Percentiles rank a stretch among this genome's conserved stretches.
Evolutionary conservation across 306 rosid genomes (phyloP).

Genomic region (Corylus avellana): DNA sequence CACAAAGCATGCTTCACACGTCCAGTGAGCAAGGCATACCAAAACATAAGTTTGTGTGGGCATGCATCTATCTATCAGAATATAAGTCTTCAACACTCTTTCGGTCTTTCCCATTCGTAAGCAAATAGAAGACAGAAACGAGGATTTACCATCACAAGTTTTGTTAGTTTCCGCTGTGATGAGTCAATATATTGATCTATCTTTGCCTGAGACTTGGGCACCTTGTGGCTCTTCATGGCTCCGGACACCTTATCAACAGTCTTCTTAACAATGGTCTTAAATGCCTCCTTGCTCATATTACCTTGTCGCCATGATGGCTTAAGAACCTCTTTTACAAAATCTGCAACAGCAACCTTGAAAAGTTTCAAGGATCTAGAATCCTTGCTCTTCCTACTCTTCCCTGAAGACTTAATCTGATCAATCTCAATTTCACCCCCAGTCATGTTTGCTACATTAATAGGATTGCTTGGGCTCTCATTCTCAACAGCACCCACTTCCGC

Average conservation of each 20-base stretch:
- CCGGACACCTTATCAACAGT: constrained; percentile 98
- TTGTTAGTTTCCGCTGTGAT: constrained; percentile 86
- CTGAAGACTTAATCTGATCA: constrained; percentile 71
- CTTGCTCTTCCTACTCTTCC: constrained; percentile 72
- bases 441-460: constrained; percentile 41
- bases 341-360: constrained; percentile 86
- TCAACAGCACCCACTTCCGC: constrained; percentile 85
- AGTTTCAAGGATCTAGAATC: constrained; percentile 82
- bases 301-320: constrained; percentile 99
- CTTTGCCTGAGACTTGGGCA: constrained; percentile 89
- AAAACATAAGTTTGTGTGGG: constrained; percentile 12
- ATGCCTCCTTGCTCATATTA: constrained; percentile 98
- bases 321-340: constrained; percentile 88
- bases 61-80: not conserved
- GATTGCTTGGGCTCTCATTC: constrained; percentile 66
- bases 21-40: not conserved
- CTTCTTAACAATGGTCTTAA: constrained; percentile 96
- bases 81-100: constrained; percentile 9
- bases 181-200: constrained; percentile 88
- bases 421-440: constrained; percentile 60
- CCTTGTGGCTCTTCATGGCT: constrained; percentile 88
- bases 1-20: not conserved
- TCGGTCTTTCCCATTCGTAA: not conserved
- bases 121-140: constrained; percentile 21
- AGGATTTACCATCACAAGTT: constrained; percentile 84